Evolutionary conservation across 441 rosid genomes (phyloP).

Genomic region (Gossypium schwendimanii): DNA sequence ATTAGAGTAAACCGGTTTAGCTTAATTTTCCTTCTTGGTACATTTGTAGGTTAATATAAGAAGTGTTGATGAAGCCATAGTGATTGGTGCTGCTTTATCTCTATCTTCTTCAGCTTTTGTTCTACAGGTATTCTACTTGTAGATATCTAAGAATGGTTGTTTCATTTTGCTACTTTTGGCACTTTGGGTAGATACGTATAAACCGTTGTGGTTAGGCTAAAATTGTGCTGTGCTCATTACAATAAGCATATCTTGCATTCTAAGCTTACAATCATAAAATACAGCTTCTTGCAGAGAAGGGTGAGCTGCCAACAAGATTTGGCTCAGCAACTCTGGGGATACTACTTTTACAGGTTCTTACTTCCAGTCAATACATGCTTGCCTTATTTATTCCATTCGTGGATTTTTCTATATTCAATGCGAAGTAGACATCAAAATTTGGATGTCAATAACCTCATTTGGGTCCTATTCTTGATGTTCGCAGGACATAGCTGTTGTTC

Average conservation of each 20-base stretch:
- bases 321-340: constrained; percentile 97
- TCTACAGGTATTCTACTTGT: constrained; percentile 61
- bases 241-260: neutral
- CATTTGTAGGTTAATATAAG: constrained; percentile 80
- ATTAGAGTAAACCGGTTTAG: neutral
- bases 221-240: neutral
- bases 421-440: constrained; percentile 15
- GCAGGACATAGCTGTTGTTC: constrained; percentile 97
- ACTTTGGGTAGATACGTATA: neutral
- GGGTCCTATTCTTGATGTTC: constrained; percentile 21
- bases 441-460: constrained; percentile 21
- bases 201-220: neutral
- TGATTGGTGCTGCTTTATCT: constrained; percentile 96
- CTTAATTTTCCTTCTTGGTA: constrained; percentile 1
- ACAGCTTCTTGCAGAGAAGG: constrained; percentile 97
- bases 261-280: constrained; percentile 34
- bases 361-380: constrained; percentile 5
- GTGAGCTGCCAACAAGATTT: constrained; percentile 96
- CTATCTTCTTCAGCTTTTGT: constrained; percentile 96
- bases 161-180: neutral
- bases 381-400: constrained; percentile 5
- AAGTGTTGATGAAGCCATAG: constrained; percentile 90
- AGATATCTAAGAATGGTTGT: constrained; percentile 6
- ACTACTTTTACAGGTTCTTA: constrained; percentile 85
- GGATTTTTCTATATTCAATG: constrained; percentile 15